A percentile compares a stretch with the other conserved stretches of the same genome.
Conservation (phyloP, 768 basidiomycete genomes). For the Pleurotus eryngii region DNA sequence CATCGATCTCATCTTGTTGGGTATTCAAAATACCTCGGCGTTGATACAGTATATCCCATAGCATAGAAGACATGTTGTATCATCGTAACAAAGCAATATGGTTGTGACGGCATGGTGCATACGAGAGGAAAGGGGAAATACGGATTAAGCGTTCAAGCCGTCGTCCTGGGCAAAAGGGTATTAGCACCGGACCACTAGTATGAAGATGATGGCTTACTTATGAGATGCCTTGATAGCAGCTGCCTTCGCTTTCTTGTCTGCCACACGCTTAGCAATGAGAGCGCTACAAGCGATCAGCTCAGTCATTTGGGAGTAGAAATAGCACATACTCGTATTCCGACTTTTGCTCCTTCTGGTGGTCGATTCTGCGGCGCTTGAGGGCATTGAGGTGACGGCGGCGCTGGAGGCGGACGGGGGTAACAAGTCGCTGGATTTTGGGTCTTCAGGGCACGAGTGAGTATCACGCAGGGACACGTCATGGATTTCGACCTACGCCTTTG, state of each 20-base stretch:
- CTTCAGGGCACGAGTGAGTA: conserved; percentile 31
- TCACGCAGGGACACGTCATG: not conserved
- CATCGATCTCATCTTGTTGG: too few species aligned
- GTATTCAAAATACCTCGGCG: not conserved
- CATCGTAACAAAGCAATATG: conserved; percentile 5
- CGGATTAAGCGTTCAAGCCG: not conserved
- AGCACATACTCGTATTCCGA: conserved; percentile 79
- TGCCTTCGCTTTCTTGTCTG: conserved; percentile 90
- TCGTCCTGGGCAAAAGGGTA: not conserved
- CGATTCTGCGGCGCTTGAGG: conserved; percentile 83
- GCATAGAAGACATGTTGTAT: conserved; percentile 5
- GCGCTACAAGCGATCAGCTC: conserved; percentile 31
- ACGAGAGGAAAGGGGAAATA: conserved; percentile 1
- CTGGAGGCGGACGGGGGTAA: conserved; percentile 93
- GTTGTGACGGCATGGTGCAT: conserved; percentile 7
- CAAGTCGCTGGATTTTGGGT: conserved; percentile 96
- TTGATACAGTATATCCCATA: conserved; percentile 4
- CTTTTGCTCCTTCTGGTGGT: conserved; percentile 94
- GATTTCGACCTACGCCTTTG: conserved; percentile 77
- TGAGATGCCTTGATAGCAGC: conserved; percentile 85
- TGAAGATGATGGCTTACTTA: conserved; percentile 37
- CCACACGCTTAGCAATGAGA: conserved; percentile 82
- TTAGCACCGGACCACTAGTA: not conserved
- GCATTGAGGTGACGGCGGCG: conserved; percentile 90
- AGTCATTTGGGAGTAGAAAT: not conserved